Percentiles rank a stretch among this genome's conserved stretches.
Conservation (phyloP, 495 filamentous ascomycete genomes). For the Xylaria scruposa region DNA sequence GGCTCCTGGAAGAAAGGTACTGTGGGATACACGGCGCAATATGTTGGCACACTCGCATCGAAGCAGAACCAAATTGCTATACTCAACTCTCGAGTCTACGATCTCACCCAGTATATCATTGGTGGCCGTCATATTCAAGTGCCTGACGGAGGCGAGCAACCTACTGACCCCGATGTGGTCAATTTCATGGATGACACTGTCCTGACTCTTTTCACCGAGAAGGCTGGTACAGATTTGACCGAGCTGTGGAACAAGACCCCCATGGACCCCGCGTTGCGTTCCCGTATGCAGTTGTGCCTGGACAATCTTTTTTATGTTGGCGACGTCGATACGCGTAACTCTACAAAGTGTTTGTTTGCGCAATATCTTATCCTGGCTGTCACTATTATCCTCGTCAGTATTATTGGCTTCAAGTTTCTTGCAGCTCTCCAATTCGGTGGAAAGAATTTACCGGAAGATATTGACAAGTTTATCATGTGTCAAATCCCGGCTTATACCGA, state of each 20-base stretch:
- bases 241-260: constrained; percentile 77
- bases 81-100: constrained; percentile 83
- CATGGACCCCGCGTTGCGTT: constrained; percentile 60
- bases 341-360: constrained; percentile 82
- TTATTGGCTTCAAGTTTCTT: constrained; percentile 96
- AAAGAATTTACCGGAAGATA: constrained; percentile 91
- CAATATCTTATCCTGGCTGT: constrained; percentile 92
- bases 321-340: constrained; percentile 90
- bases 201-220: constrained; percentile 76
- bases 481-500: constrained; percentile 98
- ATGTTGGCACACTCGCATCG: constrained; percentile 71
- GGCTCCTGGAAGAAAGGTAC: constrained; percentile 85
- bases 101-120: constrained; percentile 82
- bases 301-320: constrained; percentile 97
- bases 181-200: constrained; percentile 86
- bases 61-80: constrained; percentile 76
- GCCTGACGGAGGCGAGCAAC: constrained; percentile 54
- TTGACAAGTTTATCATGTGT: constrained; percentile 98
- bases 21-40: constrained; percentile 82
- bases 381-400: constrained; percentile 76
- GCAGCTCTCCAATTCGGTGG: constrained; percentile 91
- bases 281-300: constrained; percentile 81
- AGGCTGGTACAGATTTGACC: constrained; percentile 79
- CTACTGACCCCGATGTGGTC: constrained; percentile 59
- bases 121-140: constrained; percentile 73